Conservation (phyloP, 441 rosid genomes). For the Cnidoscolus chayamansa region DNA sequence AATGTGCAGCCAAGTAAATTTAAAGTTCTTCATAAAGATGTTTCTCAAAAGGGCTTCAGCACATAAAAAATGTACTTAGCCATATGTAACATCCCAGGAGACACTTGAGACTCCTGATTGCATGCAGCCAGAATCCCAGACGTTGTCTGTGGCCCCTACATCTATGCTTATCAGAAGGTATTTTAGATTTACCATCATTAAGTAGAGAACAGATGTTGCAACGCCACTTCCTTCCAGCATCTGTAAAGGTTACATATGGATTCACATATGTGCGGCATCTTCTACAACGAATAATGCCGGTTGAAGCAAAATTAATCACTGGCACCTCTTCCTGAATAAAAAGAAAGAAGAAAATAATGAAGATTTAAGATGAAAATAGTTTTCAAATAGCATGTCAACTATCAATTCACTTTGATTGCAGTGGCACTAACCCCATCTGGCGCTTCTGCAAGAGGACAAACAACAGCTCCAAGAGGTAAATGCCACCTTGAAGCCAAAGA, state of each 20-base stretch:
- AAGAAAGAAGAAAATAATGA: slow-evolving; percentile 26
- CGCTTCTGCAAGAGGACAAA: slow-evolving; percentile 96
- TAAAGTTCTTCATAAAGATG: background rate
- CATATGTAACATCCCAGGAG: background rate
- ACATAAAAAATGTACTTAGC: background rate
- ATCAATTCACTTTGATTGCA: slow-evolving; percentile 24
- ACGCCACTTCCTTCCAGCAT: slow-evolving; percentile 98
- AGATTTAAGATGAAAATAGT: background rate
- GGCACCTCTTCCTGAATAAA: slow-evolving; percentile 89
- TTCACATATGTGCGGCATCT: slow-evolving; percentile 97
- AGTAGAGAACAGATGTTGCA: slow-evolving; percentile 90
- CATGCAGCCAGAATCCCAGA: background rate
- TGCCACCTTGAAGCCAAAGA: slow-evolving; percentile 97
- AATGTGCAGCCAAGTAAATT: background rate
- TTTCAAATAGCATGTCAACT: slow-evolving; percentile 17
- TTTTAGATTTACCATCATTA: slow-evolving; percentile 68
- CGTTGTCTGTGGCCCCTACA: background rate
- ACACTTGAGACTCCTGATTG: background rate
- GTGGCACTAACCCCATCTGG: slow-evolving; percentile 78
- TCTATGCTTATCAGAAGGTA: background rate
- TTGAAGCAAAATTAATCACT: slow-evolving; percentile 70
- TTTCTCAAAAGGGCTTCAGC: background rate
- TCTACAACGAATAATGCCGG: slow-evolving; percentile 94
- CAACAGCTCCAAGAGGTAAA: slow-evolving; percentile 97
- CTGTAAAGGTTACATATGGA: slow-evolving; percentile 86